Conservation (phyloP, 2,329 filamentous ascomycete genomes). For the Sporothrix protearum region DNA sequence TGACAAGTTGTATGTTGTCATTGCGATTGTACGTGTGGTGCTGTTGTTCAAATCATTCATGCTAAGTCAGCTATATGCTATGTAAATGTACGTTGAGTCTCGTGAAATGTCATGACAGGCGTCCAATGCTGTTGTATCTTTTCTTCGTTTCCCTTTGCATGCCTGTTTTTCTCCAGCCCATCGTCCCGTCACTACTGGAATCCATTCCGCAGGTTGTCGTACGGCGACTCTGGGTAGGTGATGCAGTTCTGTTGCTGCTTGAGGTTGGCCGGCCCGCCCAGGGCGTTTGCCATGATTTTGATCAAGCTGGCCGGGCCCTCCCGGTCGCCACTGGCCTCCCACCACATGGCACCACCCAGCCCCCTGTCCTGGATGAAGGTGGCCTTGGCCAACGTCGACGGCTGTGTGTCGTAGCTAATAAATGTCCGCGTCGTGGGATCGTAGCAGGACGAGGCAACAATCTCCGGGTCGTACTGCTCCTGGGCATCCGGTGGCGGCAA, state of each 20-base stretch:
- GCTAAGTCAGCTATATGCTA: not conserved
- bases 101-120: not conserved
- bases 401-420: constrained; percentile 74
- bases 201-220: constrained; percentile 63
- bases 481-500: constrained; percentile 66
- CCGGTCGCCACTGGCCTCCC: constrained; percentile 82
- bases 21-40: not conserved
- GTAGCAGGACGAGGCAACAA: constrained; percentile 75
- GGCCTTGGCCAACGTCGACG: constrained; percentile 66
- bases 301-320: constrained; percentile 65
- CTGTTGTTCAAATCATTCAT: not conserved
- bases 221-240: constrained; percentile 62
- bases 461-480: constrained; percentile 60
- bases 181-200: constrained; percentile 39
- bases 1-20: not conserved
- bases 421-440: constrained; percentile 60
- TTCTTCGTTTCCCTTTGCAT: no score
- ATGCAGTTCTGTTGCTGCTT: constrained; percentile 57
- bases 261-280: constrained; percentile 53
- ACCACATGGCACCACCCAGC: constrained; percentile 95
- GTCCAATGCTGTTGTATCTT: no score
- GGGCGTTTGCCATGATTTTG: constrained; percentile 54
- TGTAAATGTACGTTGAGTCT: constrained; percentile 40
- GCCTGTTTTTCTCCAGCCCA: not conserved
- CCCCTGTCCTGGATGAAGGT: constrained; percentile 62